Base-by-base conservation (phyloP, 2,329 filamentous ascomycete species). In the Fusarium brachygibbosum region DNA sequence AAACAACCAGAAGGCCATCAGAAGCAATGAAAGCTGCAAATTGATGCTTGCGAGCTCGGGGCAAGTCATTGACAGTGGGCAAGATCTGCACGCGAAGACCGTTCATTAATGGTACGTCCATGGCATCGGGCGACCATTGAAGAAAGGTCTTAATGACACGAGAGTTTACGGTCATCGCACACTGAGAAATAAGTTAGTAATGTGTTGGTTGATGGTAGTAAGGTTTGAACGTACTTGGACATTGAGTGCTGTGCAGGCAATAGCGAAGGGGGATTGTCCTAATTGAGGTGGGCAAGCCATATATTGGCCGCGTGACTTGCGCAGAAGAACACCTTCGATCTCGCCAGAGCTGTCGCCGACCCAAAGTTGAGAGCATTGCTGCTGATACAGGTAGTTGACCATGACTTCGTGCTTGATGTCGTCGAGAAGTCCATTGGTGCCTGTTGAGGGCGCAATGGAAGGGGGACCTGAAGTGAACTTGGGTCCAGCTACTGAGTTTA, bases 391-490 rank as follows among this genome's bases (percentile, higher is more conserved):
- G 77, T 93, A 93, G 79, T 92, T 93, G 63, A 92, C 91, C 91
- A 94, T 94, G 64, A 94, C 90, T 78, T 94, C 91, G 75, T 93
- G 90, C 79, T 91, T 92, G 79, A 93, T 91, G 66, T 92, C 90
- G 63, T 92, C 90, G 13, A 91, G 78, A 63, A 90, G 85, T 58
- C 85, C 79, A 38, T 86, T 87, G 48, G 78, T 78, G 25, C 75
- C 79, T 17, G 78, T 74, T 17, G 84, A 86, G 29, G 77, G 77
- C n/a, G 85, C 87, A 41, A 86, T 76, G 1, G 87, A 90, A 69
- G 82, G 82, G 50, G 85, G 84, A 19, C 86, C 83, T 16, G 85
- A 86, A 69, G 78, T 81, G 67, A 83, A 83, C 55, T 83, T 81
- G 12, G 82, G 82, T 5, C 80, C 80, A 42, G 48, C 34, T 5